Evolutionary conservation across 306 rosid genomes (phyloP), one percentile per base, ranked within the genome.

Genomic region (Spatholobus suberectus): DNA sequence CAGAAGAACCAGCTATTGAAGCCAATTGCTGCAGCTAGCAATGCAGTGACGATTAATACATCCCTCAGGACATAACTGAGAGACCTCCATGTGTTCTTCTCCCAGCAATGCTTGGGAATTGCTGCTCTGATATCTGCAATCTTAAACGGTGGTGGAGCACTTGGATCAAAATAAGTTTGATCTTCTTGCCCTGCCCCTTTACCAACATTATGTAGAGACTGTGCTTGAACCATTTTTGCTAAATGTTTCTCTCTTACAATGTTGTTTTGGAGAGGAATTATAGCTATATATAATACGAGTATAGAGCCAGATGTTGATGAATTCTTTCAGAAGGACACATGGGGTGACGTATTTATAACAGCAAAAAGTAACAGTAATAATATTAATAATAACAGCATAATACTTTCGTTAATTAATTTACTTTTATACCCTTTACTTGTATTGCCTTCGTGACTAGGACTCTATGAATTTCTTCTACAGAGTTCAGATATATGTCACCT

Each of bases 71-170:
- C 94, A 34, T 94, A 96, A 54, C 89, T 65, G 20, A 96, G 75
- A 44, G 99, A 96, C 58, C 86, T 81, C 95, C 92, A 94, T 21
- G 98, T 87, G 67, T 84, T 87, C 88, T 94, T 96, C 21, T 87
- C 75, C 99, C 99, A 96, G 27, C 99, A 96, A 84, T 96, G 98
- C 23, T 62, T 81, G 2, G 99, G 99, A 83, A 96, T 96, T 68
- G 98, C 89, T 0, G 94, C 94, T 55, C 99, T 90, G 86, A 96
- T 92, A 61, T 94, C 97, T 6, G 92, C 91, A 17, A 96, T 91
- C 82, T 86, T 90, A 21, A 96, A 96, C 0, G 97, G 97, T 23
- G 99, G 99, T 43, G 97, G 96, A 46, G 92, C 95, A 76, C 94
- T 86, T 24, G 98, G 96, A 85, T 96, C 97, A 63, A 96, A 96